Evolutionary conservation across 2,329 filamentous ascomycete genomes (phyloP).

Genomic region (Diplodia seriata): DNA sequence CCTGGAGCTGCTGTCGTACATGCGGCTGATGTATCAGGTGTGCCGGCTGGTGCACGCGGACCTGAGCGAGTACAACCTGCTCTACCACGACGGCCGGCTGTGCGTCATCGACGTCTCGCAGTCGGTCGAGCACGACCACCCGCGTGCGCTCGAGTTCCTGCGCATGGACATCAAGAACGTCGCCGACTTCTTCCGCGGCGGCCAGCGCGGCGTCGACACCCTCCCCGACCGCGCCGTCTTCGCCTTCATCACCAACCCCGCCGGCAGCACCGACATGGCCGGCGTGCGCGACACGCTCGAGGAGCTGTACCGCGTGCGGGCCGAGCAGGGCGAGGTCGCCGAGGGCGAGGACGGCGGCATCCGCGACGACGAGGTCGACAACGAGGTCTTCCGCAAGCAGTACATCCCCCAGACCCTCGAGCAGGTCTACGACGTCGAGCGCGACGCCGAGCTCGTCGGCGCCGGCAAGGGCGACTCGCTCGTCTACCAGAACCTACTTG

Average conservation of each 20-base stretch:
- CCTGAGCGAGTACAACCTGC: slow-evolving; percentile 96
- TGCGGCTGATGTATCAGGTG: slow-evolving; percentile 91
- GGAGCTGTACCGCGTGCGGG: slow-evolving; percentile 67
- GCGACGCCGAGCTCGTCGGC: slow-evolving; percentile 79
- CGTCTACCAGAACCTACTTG: slow-evolving; percentile 84
- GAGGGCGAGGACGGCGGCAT: slow-evolving; percentile 48
- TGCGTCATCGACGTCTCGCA: slow-evolving; percentile 98
- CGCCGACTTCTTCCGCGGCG: slow-evolving; percentile 80
- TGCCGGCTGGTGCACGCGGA: slow-evolving; percentile 94
- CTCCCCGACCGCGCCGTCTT: slow-evolving; percentile 82
- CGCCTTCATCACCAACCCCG: slow-evolving; percentile 74
- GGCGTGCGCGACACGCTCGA: slow-evolving; percentile 69
- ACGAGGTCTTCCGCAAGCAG: slow-evolving; percentile 92
- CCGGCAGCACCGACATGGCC: slow-evolving; percentile 67
- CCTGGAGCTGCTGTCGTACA: slow-evolving; percentile 81
- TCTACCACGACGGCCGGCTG: slow-evolving; percentile 82
- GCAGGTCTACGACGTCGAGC: slow-evolving; percentile 95
- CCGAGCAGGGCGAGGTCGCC: slow-evolving; percentile 52
- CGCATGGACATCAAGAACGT: slow-evolving; percentile 99
- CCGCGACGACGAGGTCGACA: slow-evolving; percentile 73
- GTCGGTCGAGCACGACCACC: slow-evolving; percentile 96
- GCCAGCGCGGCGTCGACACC: slow-evolving; percentile 78
- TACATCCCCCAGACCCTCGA: slow-evolving; percentile 96
- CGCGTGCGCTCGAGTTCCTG: slow-evolving; percentile 87
- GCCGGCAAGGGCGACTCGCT: slow-evolving; percentile 77